Evolutionary conservation across 305 asterid species (phyloP), one percentile per base, ranked within the genome.

Genomic region (Nicotiana rustica): DNA sequence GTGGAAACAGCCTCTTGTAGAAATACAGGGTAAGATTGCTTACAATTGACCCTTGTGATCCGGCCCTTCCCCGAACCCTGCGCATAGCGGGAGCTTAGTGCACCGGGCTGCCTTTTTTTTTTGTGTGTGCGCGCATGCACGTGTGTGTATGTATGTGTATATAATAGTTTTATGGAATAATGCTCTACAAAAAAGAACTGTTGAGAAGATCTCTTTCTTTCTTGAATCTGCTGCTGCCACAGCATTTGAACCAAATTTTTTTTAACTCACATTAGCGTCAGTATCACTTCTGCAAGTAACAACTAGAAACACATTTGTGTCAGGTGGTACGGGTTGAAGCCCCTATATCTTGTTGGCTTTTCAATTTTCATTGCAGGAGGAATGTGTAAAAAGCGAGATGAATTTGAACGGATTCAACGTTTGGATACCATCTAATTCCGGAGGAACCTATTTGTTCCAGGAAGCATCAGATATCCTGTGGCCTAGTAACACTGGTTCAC

Each of bases 311-410:
- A 15, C 47, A 33, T 49, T 49, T 66, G n/a, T 25, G 19, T 31
- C 73, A 49, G 47, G 55, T 49, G 35, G 21, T 49, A 49, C 52
- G 47, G 52, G 64, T 38, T 17, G 59, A 80, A 60, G 59, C 66
- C 47, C 78, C 66, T 61, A 67, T 14, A 35, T 47, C 47, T 59
- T 10, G 64, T 80, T 67, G 83, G 29, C 29, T 62, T 62, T 78
- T 67, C 31, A 81, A 67, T 67, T 21, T 81, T 81, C 29, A 9
- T 29, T 81, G 67, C 18, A 67, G 78, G 79, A 67, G n/a, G 67
- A 67, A 67, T 81, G 78, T 25, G 13, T 81, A 81, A 68, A 81
- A 31, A 59, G 78, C 18, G 65, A n/a, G 66, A 81, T 67, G 83
- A 67, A 67, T 81, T 31, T 67, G 52, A 81, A 55, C 83, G 21